phyloP scores from a whole-genome alignment of 2,329 filamentous ascomycete species.

The Epicoccum nigrum region DNA sequence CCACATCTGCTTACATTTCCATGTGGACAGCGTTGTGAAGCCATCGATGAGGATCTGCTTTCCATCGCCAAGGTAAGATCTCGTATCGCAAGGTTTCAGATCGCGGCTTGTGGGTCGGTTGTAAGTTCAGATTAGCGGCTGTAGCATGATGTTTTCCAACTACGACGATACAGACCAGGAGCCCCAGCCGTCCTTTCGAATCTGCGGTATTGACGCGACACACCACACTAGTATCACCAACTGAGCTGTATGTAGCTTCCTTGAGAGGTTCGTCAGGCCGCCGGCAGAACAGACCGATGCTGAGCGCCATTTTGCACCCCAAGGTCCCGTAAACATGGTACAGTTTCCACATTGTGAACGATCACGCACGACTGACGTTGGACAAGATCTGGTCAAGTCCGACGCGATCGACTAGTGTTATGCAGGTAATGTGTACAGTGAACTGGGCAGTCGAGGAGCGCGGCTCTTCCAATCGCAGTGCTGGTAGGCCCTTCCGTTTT shows the following conservation, averaged over 20 bases:
- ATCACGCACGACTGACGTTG: neutral
- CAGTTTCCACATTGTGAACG: neutral
- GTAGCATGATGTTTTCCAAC: neutral
- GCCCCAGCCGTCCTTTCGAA: too few species aligned
- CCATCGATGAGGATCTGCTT: conserved; percentile 4
- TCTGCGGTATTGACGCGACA: too few species aligned
- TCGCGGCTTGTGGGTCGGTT: neutral
- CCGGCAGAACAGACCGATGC: too few species aligned
- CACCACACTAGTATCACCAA: too few species aligned
- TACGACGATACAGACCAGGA: too few species aligned
- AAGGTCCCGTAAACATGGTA: neutral
- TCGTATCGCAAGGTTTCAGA: conserved; percentile 6
- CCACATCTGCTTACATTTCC: neutral
- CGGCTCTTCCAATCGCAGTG: neutral
- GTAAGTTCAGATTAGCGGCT: neutral
- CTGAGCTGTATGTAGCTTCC: too few species aligned
- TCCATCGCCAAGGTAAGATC: conserved; percentile 11
- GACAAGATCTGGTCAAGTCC: neutral
- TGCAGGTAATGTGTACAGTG: neutral
- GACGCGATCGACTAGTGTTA: neutral
- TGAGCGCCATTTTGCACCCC: too few species aligned
- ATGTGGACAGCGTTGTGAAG: neutral
- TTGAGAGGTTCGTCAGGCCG: too few species aligned
- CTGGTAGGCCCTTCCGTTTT: neutral
- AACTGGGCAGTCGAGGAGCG: neutral